Evolutionary conservation across 192 early-diverging fungal species (phyloP), one percentile per base, ranked within the genome.

Genomic region (Dissophora ornata): DNA sequence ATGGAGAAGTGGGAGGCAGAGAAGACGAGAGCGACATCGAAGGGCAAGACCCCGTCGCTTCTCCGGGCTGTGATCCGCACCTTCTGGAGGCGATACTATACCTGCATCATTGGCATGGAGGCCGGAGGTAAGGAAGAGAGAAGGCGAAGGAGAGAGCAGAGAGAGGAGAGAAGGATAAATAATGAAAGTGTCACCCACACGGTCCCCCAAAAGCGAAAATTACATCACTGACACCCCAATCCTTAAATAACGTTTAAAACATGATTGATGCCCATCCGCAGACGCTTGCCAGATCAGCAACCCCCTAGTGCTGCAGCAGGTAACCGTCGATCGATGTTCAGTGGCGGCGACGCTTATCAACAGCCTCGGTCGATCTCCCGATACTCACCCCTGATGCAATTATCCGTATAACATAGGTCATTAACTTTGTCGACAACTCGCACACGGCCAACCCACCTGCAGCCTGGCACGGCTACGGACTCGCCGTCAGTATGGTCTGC

Each of bases 401-500:
- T 15, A 9, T 13, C 24, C 11, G n/a, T n/a, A n/a, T n/a, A n/a
- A n/a, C n/a, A n/a, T 26, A 75, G 71, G 51, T 75, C 44, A 75
- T 75, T 19, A 29, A 33, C 44, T 75, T 75, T 60, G 40, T 66
- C 40, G 45, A 60, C 50, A 21, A 18, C 15, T 75, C 71, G 0
- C 5, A 28, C 2, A 18, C 42, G 4, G 11, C n/a, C 33, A 55
- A 34, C 21, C 57, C 73, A 18, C 73, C 73, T 9, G 57, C 73
- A 16, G 57, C 64, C 25, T 67, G 49, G 54, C 73, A 67, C 21
- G 73, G 73, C 33, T 77, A 77, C 25, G 65, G 64, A 32, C 53
- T 67, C 3, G 73, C 73, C 11, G 13, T 67, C 25, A 64, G 42
- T 3, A 56, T 77, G 44, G 52, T 67, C 21, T 28, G 3, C 32